Base-by-base conservation (phyloP, 2,329 filamentous ascomycete species). In the Xylariaceae sp. region DNA sequence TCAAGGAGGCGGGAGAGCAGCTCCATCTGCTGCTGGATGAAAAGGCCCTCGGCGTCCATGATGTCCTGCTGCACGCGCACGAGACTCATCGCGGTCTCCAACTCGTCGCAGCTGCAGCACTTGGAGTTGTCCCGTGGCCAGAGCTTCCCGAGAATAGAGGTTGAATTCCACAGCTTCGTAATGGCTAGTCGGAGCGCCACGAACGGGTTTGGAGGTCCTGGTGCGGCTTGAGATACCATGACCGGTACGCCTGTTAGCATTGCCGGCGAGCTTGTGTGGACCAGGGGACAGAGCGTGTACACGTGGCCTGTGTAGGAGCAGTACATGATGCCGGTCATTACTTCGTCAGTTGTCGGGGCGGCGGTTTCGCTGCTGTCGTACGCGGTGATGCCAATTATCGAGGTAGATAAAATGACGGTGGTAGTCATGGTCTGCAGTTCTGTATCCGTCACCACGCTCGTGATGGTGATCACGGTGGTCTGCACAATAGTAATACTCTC, bases 301-400 rank as follows among this genome's bases (percentile, higher is more conserved):
- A 60, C 52, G 30, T 54, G 57, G 1, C 54, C 51, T 1, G 61
- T 32, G 42, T 59, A 51, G 16, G 61, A 54, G 21, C 64, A 66
- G 56, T 58, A 66, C 57, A 55, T 56, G 41, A 44, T 42, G 12
- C 57, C 55, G 0, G 59, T 61, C 59, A 58, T 61, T 16, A 52
- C 10, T 7, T 22, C 16, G 5, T 15, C 21, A 3, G n/a, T 18
- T 10, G 42, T 22, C 2, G 49, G 13, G 37, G 3, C n/a, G 8
- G 21, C 10, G 3, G 54, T 16, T 5, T 47, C 16, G 21, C 10
- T 13, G 2, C 13, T 40, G 6, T 43, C 49, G 12, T 21, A n/a
- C 16, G 49, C 47, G n/a, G 29, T 47, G 12, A n/a, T 3, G 9
- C 12, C 15, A 22, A 37, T 30, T 3, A 37, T 46, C 4, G 39